Base-by-base conservation (phyloP, 257 asterid genomes). In the Solanum chiquidenum region DNA sequence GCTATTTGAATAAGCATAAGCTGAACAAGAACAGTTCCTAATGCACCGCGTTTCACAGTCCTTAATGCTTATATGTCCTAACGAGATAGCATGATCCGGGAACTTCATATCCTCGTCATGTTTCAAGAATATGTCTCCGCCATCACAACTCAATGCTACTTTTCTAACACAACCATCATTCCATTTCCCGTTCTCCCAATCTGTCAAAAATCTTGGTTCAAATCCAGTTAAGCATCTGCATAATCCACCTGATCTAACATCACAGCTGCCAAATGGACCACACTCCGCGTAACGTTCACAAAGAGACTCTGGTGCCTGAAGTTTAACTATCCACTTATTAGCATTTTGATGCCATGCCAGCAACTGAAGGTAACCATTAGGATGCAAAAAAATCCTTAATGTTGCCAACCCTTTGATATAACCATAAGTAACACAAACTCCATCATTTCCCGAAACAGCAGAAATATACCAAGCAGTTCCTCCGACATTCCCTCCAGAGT, bases 251-350 rank as follows among this genome's bases (percentile, higher is more conserved):
- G 58, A 10, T 35, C 13, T 0, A 52, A 34, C 11, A 11, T 9
- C 77, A 58, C 87, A 84, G 62, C 75, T 84, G 11, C 87, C 87
- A 84, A 84, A 84, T 14, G 77, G 38, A 62, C 79, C 87, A 40
- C 87, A 84, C 6, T 29, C 20, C 6, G 79, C 40, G 10, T 84
- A 84, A 34, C 5, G 37, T 37, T 62, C 87, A 35, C 87, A 84
- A 34, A 2, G 52, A 12, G 6, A 10, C 9, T 27, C 11, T 3
- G 79, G 87, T 20, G 5, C 60, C 77, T 84, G 77, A 38, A 1
- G 0, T 1, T 0, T 7, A 58, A 84, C 16, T 3, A 23, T n/a
- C 87, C 87, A 84, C 18, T 84, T 35, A 62, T 37, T 42, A 84
- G 76, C 58, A 64, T 35, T 27, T 23, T 37, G 73, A 6, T 0